These are phyloP conservation scores for Paecilomyces niveus DNA, from an alignment of 2,329 filamentous ascomycete species.

Conservation along the genomic window DNA sequence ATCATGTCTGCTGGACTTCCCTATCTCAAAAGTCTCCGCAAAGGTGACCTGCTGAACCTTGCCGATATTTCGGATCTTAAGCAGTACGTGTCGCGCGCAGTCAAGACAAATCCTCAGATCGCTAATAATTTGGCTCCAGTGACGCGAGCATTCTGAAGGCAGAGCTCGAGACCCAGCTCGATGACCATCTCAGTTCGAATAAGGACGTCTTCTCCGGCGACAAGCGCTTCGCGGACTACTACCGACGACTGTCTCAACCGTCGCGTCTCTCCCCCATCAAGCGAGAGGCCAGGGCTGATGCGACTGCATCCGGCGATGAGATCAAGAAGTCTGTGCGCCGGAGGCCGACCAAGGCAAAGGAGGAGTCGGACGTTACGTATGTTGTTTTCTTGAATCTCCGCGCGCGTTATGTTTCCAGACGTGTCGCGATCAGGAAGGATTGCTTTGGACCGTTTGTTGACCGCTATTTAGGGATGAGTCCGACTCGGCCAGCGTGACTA, in stretches of 20 bases:
- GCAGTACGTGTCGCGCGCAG: slow-evolving; percentile 52
- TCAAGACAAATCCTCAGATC: neutral
- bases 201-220: slow-evolving; percentile 57
- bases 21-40: slow-evolving; percentile 76
- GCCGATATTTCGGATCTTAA: slow-evolving; percentile 63
- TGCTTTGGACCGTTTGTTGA: neutral
- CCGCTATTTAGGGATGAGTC: slow-evolving; percentile 13
- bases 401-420: slow-evolving; percentile 1
- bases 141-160: slow-evolving; percentile 66
- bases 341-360: slow-evolving; percentile 38
- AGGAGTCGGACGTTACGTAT: slow-evolving; percentile 24
- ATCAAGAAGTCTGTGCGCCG: slow-evolving; percentile 27
- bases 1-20: slow-evolving; percentile 60
- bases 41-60: slow-evolving; percentile 68
- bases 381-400: slow-evolving; percentile 1
- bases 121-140: slow-evolving; percentile 35
- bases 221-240: slow-evolving; percentile 66
- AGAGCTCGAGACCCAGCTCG: slow-evolving; percentile 69
- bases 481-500: slow-evolving; percentile 12
- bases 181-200: slow-evolving; percentile 66
- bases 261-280: slow-evolving; percentile 38
- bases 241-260: slow-evolving; percentile 45
- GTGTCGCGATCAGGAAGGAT: slow-evolving; percentile 3
- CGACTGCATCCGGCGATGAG: slow-evolving; percentile 27
- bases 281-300: slow-evolving; percentile 35